Base-by-base conservation (phyloP, 768 basidiomycete genomes). In the Sarcodon sp. region DNA sequence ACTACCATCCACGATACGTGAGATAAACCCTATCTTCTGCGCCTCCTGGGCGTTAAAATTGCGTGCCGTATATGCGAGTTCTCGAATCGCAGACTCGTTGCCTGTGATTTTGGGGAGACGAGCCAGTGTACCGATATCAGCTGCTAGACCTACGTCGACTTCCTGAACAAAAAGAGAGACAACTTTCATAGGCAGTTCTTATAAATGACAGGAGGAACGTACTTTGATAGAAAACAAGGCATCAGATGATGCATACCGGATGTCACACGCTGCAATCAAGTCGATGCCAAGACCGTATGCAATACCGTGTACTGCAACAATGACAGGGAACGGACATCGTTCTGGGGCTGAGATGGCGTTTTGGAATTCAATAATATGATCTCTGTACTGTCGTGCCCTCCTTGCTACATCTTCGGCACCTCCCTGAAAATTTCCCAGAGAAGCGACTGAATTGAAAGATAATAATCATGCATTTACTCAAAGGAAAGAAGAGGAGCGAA, bases 81-180 rank as follows among this genome's bases (percentile, higher is more conserved):
- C 91, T 43, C 76, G 72, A 2, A 79, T 64, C 10, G 84, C 69
- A 1, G 83, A 86, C 31, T 76, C 71, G 63, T 89, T 91, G 0
- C 80, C 87, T 0, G 75, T 73, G 43, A 87, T 70, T 55, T 87
- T 87, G 0, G 86, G 87, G 6, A 93, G 67, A 45, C 81, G 79
- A 1, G 90, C 86, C 6, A 94, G 75, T 0, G 87, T 80, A 0
- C 92, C 92, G 36, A 92, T 80, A 58, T 93, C 91, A 0, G 91
- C 83, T 2, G 91, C 90, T 0, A 94, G 69, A 0, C 86, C 90
- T 21, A 91, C 73, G 57, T 91, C 86, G 3, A 89, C 81, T 70
- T 93, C 87, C 87, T 89, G 57, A 10, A 39, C 16, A 7, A n/a
- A n/a, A 43, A 21, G 12, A 48, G 38, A 45, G 13, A 37, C 27